phyloP scores from a whole-genome alignment of 331 rosid genomes.

The Arachis monticola region DNA sequence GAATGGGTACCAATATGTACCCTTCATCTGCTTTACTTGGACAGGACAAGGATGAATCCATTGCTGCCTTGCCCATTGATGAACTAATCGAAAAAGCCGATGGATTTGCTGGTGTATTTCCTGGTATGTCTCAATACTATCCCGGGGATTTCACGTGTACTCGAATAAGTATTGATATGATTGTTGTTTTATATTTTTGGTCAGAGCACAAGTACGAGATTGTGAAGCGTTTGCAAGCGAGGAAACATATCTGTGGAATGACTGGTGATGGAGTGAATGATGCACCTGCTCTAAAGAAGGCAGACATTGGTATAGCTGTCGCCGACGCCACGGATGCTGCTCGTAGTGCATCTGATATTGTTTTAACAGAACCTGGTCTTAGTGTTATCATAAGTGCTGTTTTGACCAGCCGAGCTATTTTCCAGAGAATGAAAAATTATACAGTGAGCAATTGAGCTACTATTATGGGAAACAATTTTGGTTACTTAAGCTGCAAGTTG shows the following conservation, averaged over 20 bases:
- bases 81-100: slow-evolving; percentile 69
- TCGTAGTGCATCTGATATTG: slow-evolving; percentile 99
- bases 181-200: slow-evolving; percentile 39
- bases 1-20: slow-evolving; percentile 99
- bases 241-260: slow-evolving; percentile 99
- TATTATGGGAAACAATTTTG: slow-evolving; percentile 13
- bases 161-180: not conserved
- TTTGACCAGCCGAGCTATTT: slow-evolving; percentile 97
- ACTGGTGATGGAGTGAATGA: slow-evolving; percentile 99
- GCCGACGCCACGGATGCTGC: slow-evolving; percentile 99
- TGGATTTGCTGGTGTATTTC: slow-evolving; percentile 98
- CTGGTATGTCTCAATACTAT: slow-evolving; percentile 60
- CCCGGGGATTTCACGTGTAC: not conserved
- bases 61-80: slow-evolving; percentile 84
- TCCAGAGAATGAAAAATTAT: slow-evolving; percentile 99
- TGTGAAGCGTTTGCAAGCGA: slow-evolving; percentile 98
- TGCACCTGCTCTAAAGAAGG: slow-evolving; percentile 99
- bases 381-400: slow-evolving; percentile 99
- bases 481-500: not conserved
- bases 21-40: slow-evolving; percentile 98
- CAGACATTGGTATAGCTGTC: slow-evolving; percentile 98
- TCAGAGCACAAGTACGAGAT: slow-evolving; percentile 98
- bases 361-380: slow-evolving; percentile 96
- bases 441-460: slow-evolving; percentile 62
- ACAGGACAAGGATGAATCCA: slow-evolving; percentile 93